phyloP scores from a whole-genome alignment of 2,329 filamentous ascomycete species.

The Fusarium dlaminii region DNA sequence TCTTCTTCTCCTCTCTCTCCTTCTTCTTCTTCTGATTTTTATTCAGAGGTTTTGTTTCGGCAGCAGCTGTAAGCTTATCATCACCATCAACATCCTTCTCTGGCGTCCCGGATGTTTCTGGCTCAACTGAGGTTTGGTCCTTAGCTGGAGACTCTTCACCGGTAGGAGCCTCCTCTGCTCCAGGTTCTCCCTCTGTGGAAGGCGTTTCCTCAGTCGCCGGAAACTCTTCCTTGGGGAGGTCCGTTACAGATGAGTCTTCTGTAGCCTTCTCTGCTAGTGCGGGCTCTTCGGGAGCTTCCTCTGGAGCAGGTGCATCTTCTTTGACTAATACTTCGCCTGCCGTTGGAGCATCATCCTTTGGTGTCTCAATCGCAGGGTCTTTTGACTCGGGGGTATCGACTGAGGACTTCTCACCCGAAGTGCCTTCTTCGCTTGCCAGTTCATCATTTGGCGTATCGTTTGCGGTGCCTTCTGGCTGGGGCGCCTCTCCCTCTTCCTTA shows the following conservation, averaged over 20 bases:
- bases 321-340: not conserved
- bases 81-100: conserved; percentile 17
- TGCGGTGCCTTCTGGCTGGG: conserved; percentile 2
- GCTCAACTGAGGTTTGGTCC: not conserved
- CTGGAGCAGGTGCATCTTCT: not conserved
- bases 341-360: not conserved
- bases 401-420: not conserved
- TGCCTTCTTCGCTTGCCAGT: not conserved
- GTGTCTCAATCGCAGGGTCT: not conserved
- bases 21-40: conserved; percentile 38
- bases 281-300: not conserved
- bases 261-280: not conserved
- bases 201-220: not conserved
- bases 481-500: conserved; percentile 1
- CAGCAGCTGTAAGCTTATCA: conserved; percentile 14
- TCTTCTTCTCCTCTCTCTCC: conserved; percentile 30
- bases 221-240: not conserved
- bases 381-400: not conserved
- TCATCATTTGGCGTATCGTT: conserved; percentile 15
- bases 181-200: not conserved
- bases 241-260: not conserved
- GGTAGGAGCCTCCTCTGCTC: not conserved
- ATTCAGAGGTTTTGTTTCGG: conserved; percentile 22
- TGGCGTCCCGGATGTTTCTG: not conserved
- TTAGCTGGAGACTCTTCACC: not conserved